These are phyloP conservation scores for Colletotrichum spinosum DNA, from an alignment of 2,329 filamentous ascomycete species.

Conservation along the genomic window DNA sequence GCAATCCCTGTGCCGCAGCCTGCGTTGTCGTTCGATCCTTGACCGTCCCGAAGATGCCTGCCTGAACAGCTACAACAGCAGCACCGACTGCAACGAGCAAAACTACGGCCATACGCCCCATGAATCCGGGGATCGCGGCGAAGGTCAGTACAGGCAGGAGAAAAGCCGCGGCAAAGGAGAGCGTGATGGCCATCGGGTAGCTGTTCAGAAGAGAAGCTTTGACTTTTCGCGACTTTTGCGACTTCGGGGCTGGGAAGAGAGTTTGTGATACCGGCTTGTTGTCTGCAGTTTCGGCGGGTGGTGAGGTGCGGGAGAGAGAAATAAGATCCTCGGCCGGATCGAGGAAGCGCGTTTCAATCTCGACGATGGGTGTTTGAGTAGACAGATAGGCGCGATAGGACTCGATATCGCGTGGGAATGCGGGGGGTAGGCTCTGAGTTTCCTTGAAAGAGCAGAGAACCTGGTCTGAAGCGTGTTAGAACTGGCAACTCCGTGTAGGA, in stretches of 20 bases:
- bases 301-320: slow-evolving; percentile 44
- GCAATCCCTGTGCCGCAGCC: slow-evolving; percentile 36
- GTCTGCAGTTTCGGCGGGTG: slow-evolving; percentile 6
- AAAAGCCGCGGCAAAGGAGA: slow-evolving; percentile 62
- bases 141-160: slow-evolving; percentile 70
- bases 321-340: slow-evolving; percentile 67
- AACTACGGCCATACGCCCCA: slow-evolving; percentile 68
- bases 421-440: slow-evolving; percentile 61
- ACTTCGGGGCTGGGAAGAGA: slow-evolving; percentile 17
- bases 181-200: slow-evolving; percentile 47
- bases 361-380: slow-evolving; percentile 65
- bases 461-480: slow-evolving; percentile 57
- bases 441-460: slow-evolving; percentile 69
- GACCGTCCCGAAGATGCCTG: slow-evolving; percentile 43
- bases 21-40: slow-evolving; percentile 37
- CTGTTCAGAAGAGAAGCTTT: slow-evolving; percentile 5
- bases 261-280: not conserved
- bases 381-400: slow-evolving; percentile 66
- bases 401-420: slow-evolving; percentile 62
- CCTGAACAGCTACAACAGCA: slow-evolving; percentile 45
- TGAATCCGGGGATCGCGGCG: slow-evolving; percentile 65
- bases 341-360: slow-evolving; percentile 71
- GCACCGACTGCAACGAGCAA: slow-evolving; percentile 62
- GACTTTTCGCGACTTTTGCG: slow-evolving; percentile 1
- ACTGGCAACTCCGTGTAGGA: not conserved